Evolutionary conservation across 352 stramenopile genomes (phyloP), one percentile per base, ranked within the genome.

Genomic region (Globisporangium mamillatum): DNA sequence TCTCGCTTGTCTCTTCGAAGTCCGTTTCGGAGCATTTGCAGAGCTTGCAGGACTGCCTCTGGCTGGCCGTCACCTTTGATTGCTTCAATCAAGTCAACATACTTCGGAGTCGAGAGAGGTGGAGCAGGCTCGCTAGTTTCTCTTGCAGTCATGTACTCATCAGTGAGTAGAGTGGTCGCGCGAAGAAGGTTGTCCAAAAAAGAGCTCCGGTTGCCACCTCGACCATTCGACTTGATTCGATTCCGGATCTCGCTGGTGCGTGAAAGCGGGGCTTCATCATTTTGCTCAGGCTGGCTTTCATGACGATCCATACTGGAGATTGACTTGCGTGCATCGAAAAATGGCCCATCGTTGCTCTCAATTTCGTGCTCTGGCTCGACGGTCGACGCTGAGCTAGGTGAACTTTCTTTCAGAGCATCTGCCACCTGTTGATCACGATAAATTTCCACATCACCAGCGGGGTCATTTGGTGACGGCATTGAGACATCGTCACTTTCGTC

Each of bases 341-440:
- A 69, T 0, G 54, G 71, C 1, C 27, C 55, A 38, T 52, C 60
- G 24, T 72, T 63, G 60, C 67, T 65, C 46, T 84, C 76, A 18
- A 82, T 73, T 67, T 86, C 79, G 53, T 75, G 79, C 50, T 86
- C 79, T 1, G 79, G 79, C 41, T 86, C 76, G 5, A 81, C 69
- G 1, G 65, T 70, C 10, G 65, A 70, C 1, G 27, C 46, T 27
- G 32, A 46, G 14, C 65, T 65, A 10, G 46, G 36, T 1, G 57
- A 25, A 18, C 25, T 29, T 25, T 67, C 48, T 29, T 44, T 59
- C 14, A 32, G 3, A 38, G 34, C 10, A 12, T 24, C 58, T 25
- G 18, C 29, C 32, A 3, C 25, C 10, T 27, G n/a, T 9, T 36
- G 32, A 22, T 46, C 34, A 12, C 50, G 65, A 16, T 32, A 53